These are phyloP conservation scores for Penicillium waksmanii DNA, from an alignment of 495 filamentous ascomycete genomes.

Conservation along the genomic window DNA sequence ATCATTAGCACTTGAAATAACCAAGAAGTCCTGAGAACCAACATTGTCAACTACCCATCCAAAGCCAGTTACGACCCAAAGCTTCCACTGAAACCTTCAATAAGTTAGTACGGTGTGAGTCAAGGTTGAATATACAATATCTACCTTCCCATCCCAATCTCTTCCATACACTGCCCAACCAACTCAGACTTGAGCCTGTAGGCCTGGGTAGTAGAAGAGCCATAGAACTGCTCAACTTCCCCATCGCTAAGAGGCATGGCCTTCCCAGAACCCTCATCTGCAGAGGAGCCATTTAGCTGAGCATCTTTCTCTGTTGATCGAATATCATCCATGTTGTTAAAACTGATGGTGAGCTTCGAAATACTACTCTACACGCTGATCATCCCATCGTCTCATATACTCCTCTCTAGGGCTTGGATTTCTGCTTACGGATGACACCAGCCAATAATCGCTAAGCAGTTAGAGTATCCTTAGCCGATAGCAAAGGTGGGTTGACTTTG, in stretches of 20 bases:
- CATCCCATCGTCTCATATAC: constrained; percentile 3
- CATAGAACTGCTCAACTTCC: constrained; percentile 36
- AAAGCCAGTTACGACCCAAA: constrained; percentile 39
- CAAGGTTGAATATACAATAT: neutral
- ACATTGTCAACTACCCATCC: constrained; percentile 43
- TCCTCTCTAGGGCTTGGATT: neutral
- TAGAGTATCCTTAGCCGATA: neutral
- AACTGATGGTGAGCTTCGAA: neutral
- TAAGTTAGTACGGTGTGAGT: constrained; percentile 1
- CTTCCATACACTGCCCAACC: constrained; percentile 34
- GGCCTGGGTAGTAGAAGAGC: constrained; percentile 34
- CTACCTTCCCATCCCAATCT: constrained; percentile 41
- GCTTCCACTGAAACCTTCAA: constrained; percentile 38
- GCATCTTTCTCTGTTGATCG: constrained; percentile 11
- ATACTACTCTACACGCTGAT: neutral
- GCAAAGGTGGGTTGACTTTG: constrained; percentile 5
- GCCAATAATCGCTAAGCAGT: neutral
- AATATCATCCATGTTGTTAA: constrained; percentile 27
- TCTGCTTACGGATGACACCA: neutral
- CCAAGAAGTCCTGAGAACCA: neutral
- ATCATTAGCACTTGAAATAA: neutral
- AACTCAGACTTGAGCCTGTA: constrained; percentile 42
- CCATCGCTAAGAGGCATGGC: constrained; percentile 25
- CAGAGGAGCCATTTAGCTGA: neutral
- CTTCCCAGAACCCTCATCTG: constrained; percentile 23